A percentile compares a stretch with the other conserved stretches of the same genome.
phyloP scores from a whole-genome alignment of 148 eudicot genomes.

The Limonium bicolor region DNA sequence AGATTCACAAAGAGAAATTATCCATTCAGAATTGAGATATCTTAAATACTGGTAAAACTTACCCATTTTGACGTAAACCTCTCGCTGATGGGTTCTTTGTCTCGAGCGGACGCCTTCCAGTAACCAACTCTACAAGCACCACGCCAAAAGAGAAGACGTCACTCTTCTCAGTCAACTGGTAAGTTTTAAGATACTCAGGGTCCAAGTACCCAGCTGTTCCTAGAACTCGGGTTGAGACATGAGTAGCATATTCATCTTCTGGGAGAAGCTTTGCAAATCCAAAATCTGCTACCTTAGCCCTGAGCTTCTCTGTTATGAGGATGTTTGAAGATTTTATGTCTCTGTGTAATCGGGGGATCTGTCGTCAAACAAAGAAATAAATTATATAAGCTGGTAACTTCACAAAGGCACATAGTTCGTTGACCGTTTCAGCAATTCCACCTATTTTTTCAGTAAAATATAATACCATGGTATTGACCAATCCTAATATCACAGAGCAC shows the following conservation, averaged over 20 bases:
- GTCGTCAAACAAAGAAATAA: constrained; percentile 9
- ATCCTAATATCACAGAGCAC: background rate
- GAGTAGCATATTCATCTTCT: constrained; percentile 41
- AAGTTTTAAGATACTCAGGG: constrained; percentile 58
- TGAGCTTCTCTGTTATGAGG: constrained; percentile 57
- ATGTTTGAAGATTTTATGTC: constrained; percentile 67
- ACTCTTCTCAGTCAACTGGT: constrained; percentile 63
- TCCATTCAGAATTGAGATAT: too few species aligned
- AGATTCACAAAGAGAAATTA: too few species aligned
- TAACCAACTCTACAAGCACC: constrained; percentile 47
- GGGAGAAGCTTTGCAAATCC: constrained; percentile 50
- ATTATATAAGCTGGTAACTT: constrained; percentile 8
- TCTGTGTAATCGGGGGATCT: constrained; percentile 78
- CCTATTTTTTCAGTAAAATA: background rate
- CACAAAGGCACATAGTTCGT: background rate
- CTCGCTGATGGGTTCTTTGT: constrained; percentile 24
- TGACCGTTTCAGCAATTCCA: background rate
- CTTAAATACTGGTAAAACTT: too few species aligned
- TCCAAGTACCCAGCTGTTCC: constrained; percentile 73
- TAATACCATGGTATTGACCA: background rate
- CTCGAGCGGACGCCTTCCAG: constrained; percentile 53
- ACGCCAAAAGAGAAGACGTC: constrained; percentile 79
- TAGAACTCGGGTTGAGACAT: constrained; percentile 52
- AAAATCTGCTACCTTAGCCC: constrained; percentile 75
- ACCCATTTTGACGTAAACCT: constrained; percentile 51